Percentiles rank a stretch among this genome's conserved stretches.
Evolutionary conservation across 768 basidiomycete species (phyloP).

Genomic region (Clitopilus hobsonii): DNA sequence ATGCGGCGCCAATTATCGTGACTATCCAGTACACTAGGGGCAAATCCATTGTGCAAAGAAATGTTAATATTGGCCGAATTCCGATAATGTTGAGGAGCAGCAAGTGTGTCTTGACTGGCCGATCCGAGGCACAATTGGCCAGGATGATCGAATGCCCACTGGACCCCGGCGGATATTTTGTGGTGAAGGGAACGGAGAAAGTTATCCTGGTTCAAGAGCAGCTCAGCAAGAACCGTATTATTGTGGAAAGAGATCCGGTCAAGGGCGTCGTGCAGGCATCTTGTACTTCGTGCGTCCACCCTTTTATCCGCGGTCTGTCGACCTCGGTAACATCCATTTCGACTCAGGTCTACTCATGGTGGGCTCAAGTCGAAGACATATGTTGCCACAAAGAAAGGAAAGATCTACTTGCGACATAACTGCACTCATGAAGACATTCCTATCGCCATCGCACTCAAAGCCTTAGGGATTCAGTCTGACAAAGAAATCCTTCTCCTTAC

Average conservation of each 20-base stretch:
- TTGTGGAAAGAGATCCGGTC: conserved; percentile 89
- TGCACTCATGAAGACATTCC: conserved; percentile 97
- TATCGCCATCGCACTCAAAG: conserved; percentile 93
- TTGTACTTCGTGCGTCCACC: conserved; percentile 80
- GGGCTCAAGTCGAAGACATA: conserved; percentile 96
- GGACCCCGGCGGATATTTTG: conserved; percentile 99
- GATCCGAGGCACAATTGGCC: conserved; percentile 78
- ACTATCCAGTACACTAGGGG: conserved; percentile 94
- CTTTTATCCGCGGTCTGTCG: neutral
- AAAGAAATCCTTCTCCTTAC: conserved; percentile 95
- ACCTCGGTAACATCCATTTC: conserved; percentile 4
- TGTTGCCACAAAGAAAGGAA: conserved; percentile 90
- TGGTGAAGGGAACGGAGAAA: conserved; percentile 98
- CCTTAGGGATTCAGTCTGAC: conserved; percentile 93
- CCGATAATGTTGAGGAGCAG: conserved; percentile 97
- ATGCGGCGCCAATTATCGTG: conserved; percentile 89
- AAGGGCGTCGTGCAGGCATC: conserved; percentile 93
- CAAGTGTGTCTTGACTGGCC: conserved; percentile 86
- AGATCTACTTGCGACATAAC: conserved; percentile 96
- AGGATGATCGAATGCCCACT: conserved; percentile 95
- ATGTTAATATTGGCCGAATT: conserved; percentile 84
- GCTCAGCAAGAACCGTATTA: conserved; percentile 97
- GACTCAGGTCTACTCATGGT: conserved; percentile 67
- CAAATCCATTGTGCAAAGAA: conserved; percentile 81
- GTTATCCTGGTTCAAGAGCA: conserved; percentile 99